These are phyloP conservation scores for Mycena citricolor DNA, from an alignment of 1,284 basidiomycete genomes.

Conservation along the genomic window DNA sequence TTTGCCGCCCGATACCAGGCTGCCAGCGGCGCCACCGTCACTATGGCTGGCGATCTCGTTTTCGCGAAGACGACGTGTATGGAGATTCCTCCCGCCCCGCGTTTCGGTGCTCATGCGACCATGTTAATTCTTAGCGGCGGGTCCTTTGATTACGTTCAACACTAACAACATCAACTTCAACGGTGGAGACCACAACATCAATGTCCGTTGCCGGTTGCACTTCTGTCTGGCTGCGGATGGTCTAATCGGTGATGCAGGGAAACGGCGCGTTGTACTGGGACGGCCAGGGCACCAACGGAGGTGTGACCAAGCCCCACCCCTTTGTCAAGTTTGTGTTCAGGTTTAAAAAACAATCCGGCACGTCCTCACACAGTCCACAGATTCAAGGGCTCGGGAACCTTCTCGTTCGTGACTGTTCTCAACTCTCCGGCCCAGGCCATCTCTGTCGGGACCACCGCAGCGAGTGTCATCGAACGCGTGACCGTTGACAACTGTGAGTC, in stretches of 20 bases:
- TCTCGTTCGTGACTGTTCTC: constrained; percentile 22
- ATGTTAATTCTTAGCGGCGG: constrained; percentile 11
- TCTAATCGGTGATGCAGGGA: constrained; percentile 14
- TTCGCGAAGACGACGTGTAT: constrained; percentile 23
- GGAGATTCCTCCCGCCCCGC: too few relatives aligned
- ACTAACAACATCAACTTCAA: constrained; percentile 20
- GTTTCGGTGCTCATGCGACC: too few relatives aligned
- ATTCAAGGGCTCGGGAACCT: constrained; percentile 25
- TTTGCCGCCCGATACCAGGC: too few relatives aligned
- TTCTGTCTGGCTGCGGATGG: too few relatives aligned
- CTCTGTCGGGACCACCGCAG: constrained; percentile 20
- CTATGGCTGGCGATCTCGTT: constrained; percentile 21
- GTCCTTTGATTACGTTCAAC: constrained; percentile 22
- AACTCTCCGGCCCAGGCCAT: constrained; percentile 25
- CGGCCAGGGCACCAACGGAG: constrained; percentile 21
- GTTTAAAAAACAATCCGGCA: too few relatives aligned
- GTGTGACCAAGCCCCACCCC: constrained; percentile 20
- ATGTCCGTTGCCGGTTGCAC: too few relatives aligned
- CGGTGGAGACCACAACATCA: constrained; percentile 17
- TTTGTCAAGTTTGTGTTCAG: constrained; percentile 12
- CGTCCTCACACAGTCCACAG: too few relatives aligned
- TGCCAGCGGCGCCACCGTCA: constrained; percentile 21
- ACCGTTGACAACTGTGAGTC: constrained; percentile 18
- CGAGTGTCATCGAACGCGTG: constrained; percentile 13
- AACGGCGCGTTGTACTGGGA: constrained; percentile 26